These are phyloP conservation scores for Pseudogymnoascus pannorum DNA, from an alignment of 2,329 filamentous ascomycete species.

Conservation along the genomic window DNA sequence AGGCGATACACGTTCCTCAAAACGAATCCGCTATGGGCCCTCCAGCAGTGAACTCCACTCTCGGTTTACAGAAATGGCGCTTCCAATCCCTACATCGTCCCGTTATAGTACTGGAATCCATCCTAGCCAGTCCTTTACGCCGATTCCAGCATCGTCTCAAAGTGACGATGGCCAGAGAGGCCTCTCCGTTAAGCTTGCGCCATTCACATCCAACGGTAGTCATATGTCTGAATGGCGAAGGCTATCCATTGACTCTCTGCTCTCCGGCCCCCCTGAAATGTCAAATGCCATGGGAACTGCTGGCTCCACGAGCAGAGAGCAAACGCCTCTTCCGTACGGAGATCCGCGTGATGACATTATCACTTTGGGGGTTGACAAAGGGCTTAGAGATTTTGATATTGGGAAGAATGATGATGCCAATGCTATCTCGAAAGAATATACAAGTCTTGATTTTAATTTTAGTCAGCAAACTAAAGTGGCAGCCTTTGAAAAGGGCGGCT, in stretches of 20 bases:
- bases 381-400: slow-evolving; percentile 61
- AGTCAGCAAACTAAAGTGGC: slow-evolving; percentile 41
- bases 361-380: slow-evolving; percentile 65
- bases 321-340: slow-evolving; percentile 10
- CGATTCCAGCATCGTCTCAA: slow-evolving; percentile 32
- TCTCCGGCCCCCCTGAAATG: slow-evolving; percentile 43
- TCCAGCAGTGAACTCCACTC: slow-evolving; percentile 3
- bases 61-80: slow-evolving; percentile 18
- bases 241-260: slow-evolving; percentile 58
- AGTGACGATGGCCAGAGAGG: slow-evolving; percentile 37
- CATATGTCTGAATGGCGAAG: slow-evolving; percentile 38
- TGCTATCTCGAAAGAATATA: slow-evolving; percentile 46
- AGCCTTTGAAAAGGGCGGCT: slow-evolving; percentile 53
- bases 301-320: slow-evolving; percentile 13
- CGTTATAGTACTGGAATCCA: slow-evolving; percentile 9
- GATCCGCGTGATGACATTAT: slow-evolving; percentile 32
- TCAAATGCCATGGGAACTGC: slow-evolving; percentile 20
- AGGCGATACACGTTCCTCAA: slow-evolving; percentile 16
- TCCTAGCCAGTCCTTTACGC: slow-evolving; percentile 26
- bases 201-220: slow-evolving; percentile 21
- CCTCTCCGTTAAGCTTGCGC: slow-evolving; percentile 23
- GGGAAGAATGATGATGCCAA: slow-evolving; percentile 63
- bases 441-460: slow-evolving; percentile 40
- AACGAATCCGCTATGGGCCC: slow-evolving; percentile 19
- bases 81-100: slow-evolving; percentile 14